Evolutionary conservation across 345 rosid genomes (phyloP).

Genomic region (Populus simonii): DNA sequence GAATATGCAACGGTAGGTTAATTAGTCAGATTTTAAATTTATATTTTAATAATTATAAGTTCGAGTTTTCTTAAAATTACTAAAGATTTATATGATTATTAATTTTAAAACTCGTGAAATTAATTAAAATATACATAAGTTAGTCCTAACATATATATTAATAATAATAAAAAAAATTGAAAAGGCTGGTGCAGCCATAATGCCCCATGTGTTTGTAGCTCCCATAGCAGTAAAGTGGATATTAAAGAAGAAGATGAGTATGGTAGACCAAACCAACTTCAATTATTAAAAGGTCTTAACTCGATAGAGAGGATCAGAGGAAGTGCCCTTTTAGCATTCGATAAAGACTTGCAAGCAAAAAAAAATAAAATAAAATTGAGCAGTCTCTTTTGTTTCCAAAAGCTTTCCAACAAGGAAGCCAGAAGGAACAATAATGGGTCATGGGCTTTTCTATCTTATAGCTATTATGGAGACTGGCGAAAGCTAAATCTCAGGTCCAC

Average conservation of each 20-base stretch:
- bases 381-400: background rate
- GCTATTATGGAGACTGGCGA: background rate
- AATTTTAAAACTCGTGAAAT: fast-evolving
- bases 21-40: too few relatives aligned
- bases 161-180: background rate
- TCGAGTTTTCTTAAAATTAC: too few relatives aligned
- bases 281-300: background rate
- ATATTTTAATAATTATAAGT: too few relatives aligned
- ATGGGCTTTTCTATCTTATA: background rate
- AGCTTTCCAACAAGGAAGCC: background rate
- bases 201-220: background rate
- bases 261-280: background rate
- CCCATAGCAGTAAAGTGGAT: background rate
- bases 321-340: background rate
- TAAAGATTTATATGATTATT: fast-evolving
- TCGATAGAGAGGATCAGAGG: background rate
- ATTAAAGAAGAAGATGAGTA: background rate
- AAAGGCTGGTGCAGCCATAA: background rate
- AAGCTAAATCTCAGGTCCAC: background rate
- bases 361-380: background rate
- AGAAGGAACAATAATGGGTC: background rate
- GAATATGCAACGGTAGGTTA: too few relatives aligned
- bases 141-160: fast-evolving
- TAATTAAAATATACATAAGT: fast-evolving
- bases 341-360: background rate